Conservation (phyloP, 306 rosid species). For the Prinsepia uniflora region DNA sequence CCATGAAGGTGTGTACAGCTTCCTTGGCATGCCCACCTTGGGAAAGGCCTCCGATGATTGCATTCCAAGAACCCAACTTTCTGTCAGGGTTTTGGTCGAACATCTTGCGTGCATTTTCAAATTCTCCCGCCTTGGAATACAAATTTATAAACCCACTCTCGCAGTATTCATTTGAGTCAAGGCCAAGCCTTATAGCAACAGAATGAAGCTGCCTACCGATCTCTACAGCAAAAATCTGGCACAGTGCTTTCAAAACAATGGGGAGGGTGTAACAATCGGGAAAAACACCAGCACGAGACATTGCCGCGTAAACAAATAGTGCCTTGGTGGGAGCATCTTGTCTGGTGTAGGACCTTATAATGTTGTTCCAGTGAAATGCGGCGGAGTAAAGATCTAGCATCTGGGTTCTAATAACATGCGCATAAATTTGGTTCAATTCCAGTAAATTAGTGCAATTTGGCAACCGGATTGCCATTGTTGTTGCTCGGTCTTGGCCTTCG, state of each 20-base stretch:
- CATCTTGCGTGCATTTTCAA: constrained; percentile 47
- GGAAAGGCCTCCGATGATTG: constrained; percentile 56
- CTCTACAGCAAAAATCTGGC: constrained; percentile 29
- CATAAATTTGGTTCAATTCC: constrained; percentile 39
- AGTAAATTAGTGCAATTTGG: constrained; percentile 26
- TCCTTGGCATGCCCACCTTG: constrained; percentile 55
- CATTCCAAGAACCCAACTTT: constrained; percentile 79
- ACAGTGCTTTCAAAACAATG: constrained; percentile 52
- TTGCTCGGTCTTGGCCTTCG: constrained; percentile 12
- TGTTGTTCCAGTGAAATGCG: constrained; percentile 63
- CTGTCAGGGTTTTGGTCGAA: constrained; percentile 62
- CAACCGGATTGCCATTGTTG: constrained; percentile 31
- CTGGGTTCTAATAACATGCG: constrained; percentile 40
- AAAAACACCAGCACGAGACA: constrained; percentile 47
- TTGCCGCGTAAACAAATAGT: constrained; percentile 35
- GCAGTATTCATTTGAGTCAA: constrained; percentile 54
- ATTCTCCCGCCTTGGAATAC: constrained; percentile 59
- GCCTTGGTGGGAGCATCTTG: constrained; percentile 46
- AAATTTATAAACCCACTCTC: constrained; percentile 58
- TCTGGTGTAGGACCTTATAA: constrained; percentile 54
- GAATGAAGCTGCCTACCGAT: constrained; percentile 63
- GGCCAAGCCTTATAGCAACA: constrained; percentile 44
- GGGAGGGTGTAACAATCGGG: constrained; percentile 71
- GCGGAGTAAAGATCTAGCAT: constrained; percentile 38
- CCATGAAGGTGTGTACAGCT: constrained; percentile 39